These are phyloP conservation scores for Hyaloscypha variabilis DNA, from an alignment of 495 filamentous ascomycete genomes.

Conservation along the genomic window DNA sequence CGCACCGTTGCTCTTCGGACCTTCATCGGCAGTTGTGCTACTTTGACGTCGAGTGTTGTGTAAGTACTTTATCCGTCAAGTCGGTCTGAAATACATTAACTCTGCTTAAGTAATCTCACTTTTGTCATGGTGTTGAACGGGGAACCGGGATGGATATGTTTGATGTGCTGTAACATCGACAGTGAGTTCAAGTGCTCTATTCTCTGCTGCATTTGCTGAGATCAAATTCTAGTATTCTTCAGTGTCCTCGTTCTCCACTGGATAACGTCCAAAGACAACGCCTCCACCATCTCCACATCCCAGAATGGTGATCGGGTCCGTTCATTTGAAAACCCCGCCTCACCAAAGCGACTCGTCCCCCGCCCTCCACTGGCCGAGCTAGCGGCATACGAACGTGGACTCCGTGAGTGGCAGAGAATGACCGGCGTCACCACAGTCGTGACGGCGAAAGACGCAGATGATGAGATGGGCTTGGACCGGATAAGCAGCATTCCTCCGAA, in stretches of 20 bases:
- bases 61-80: slow-evolving; percentile 29
- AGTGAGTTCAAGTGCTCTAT: slow-evolving; percentile 36
- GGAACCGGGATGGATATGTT: slow-evolving; percentile 57
- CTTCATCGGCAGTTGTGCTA: slow-evolving; percentile 51
- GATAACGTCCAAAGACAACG: slow-evolving; percentile 52
- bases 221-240: slow-evolving; percentile 47
- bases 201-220: background rate
- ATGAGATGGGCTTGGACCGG: background rate
- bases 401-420: background rate
- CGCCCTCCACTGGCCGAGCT: background rate
- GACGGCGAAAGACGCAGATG: slow-evolving; percentile 2
- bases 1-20: slow-evolving; percentile 46
- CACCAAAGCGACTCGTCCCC: background rate
- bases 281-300: slow-evolving; percentile 16
- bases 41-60: slow-evolving; percentile 49
- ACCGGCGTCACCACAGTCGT: slow-evolving; percentile 10
- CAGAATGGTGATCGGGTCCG: background rate
- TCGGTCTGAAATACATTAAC: background rate
- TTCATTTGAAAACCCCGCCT: background rate
- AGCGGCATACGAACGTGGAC: slow-evolving; percentile 4
- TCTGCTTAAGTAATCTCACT: slow-evolving; percentile 46
- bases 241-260: slow-evolving; percentile 54
- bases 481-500: slow-evolving; percentile 8
- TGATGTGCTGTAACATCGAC: slow-evolving; percentile 60
- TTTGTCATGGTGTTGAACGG: slow-evolving; percentile 52